Base-by-base conservation (phyloP, 2,329 filamentous ascomycete genomes). In the Colletotrichum gigasporum region DNA sequence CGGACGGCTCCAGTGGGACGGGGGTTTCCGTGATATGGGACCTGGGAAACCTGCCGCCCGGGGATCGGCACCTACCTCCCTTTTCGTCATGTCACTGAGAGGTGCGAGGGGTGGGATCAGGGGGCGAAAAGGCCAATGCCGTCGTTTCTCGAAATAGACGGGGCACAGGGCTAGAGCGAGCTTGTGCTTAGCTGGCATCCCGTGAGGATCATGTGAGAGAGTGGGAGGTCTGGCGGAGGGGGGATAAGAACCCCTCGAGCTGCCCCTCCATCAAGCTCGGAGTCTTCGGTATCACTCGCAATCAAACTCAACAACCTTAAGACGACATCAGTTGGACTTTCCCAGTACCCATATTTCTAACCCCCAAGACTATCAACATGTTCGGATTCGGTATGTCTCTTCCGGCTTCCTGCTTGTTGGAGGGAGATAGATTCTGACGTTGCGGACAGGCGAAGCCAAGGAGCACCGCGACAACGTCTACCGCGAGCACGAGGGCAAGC, bases 401-500 rank as follows among this genome's bases (percentile, higher is more conserved):
- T n/a, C 11, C n/a, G n/a, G n/a, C 14, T 34, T 16, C 8, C 4
- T n/a, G 2, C 5, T 20, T n/a, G 1, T 11, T 6, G 10, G 4
- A 10, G 4, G 2, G 8, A 5, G 8, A 7, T 5, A 9, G 24
- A 9, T 16, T 37, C 26, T 42, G 18, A 51, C 35, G 20, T 30
- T 10, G 5, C 7, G 6, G 11, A 47, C 32, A 66, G 63, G 64
- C 52, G 66, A 68, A 24, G 59, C 63, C 24, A 68, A 45, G 50
- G 63, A 68, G 39, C 50, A 66, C 44, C 64, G 59, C 53, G 67
- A 76, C 42, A 20, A 71, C 48, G 55, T 75, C 1, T 69, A 64
- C 4, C 32, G 70, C 16, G 57, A 62, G 8, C 75, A 77, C 62
- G 73, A 76, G 59, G 71, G 74, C 6, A 63, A 72, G 11, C 72